phyloP scores from a whole-genome alignment of 2,329 filamentous ascomycete species.

The Hypoxylon sp. region DNA sequence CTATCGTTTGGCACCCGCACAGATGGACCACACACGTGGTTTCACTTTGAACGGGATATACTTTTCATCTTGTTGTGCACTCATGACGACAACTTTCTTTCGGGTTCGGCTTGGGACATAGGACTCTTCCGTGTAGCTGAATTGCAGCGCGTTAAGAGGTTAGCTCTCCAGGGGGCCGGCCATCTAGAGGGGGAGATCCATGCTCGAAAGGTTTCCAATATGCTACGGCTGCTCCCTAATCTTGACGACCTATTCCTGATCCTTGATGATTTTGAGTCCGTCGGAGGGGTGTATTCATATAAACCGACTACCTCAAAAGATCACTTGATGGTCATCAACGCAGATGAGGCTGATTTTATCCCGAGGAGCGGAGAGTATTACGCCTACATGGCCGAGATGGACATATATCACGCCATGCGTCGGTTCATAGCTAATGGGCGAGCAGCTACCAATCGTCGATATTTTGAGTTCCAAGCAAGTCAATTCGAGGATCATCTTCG shows the following conservation, averaged over 20 bases:
- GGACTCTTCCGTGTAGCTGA: slow-evolving; percentile 33
- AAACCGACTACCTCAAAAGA: background rate
- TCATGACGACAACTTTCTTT: background rate
- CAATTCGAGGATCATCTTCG: background rate
- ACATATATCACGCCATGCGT: background rate
- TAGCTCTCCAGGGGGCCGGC: slow-evolving; percentile 15
- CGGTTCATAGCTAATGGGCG: background rate
- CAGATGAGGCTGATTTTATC: slow-evolving; percentile 14
- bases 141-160: slow-evolving; percentile 24
- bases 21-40: slow-evolving; percentile 34
- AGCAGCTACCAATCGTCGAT: background rate
- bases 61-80: slow-evolving; percentile 16
- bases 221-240: slow-evolving; percentile 6
- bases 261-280: background rate
- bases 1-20: slow-evolving; percentile 37
- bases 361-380: background rate
- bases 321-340: background rate
- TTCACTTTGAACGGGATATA: slow-evolving; percentile 36
- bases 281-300: background rate
- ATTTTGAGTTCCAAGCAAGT: background rate
- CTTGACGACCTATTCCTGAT: slow-evolving; percentile 6
- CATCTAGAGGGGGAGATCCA: background rate
- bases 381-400: background rate
- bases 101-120: slow-evolving; percentile 27
- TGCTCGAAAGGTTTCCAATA: background rate